Evolutionary conservation across 1,284 basidiomycete genomes (phyloP), one percentile per base, ranked within the genome.

Genomic region (Ganoderma resinaceum): DNA sequence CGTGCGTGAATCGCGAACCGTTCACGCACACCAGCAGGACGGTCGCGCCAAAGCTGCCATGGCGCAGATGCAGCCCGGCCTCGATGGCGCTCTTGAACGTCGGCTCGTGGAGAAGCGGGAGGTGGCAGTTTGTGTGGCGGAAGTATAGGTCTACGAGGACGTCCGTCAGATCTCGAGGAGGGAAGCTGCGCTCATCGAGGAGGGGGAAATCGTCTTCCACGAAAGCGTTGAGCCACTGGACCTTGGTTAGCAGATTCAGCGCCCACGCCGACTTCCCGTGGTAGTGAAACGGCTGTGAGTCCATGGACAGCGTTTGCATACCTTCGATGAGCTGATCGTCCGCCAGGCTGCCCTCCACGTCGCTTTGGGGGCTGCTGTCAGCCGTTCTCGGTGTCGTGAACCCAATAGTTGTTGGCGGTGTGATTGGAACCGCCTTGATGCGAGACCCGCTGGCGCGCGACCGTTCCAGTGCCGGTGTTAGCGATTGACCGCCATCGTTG

Each of bases 51-150:
- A 95, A 95, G 6, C 86, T 81, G 1, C 82, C 63, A 73, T 94
- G 87, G 5, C 78, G 82, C 18, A 82, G 77, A 77, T 94, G 90
- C n/a, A 90, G 75, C 1, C 85, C 84, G 14, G 87, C 83, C 14
- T 78, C 77, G 43, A 93, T 79, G 49, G 85, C 81, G 14, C 80
- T 78, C 66, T 92, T 86, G 72, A 97, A 95, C 23, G 88, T 89
- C 1, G 89, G 89, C 0, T 89, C 87, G 76, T 97, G 95, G 1
- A 97, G 80, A 9, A 96, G 81, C 1, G 94, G 93, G n/a, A 87
- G 78, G 70, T 89, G 84, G 1, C 79, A 73, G 76, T 95, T 93
- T 70, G 87, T 76, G 52, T 87, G 77, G 0, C 75, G 73, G 76
- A 96, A 97, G 77, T 91, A 96, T 5, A 87, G 79, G 20, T 91